Evolutionary conservation across 371 early-diverging fungal species (phyloP), one percentile per base, ranked within the genome.

Genomic region (Sporodiniella umbellata): DNA sequence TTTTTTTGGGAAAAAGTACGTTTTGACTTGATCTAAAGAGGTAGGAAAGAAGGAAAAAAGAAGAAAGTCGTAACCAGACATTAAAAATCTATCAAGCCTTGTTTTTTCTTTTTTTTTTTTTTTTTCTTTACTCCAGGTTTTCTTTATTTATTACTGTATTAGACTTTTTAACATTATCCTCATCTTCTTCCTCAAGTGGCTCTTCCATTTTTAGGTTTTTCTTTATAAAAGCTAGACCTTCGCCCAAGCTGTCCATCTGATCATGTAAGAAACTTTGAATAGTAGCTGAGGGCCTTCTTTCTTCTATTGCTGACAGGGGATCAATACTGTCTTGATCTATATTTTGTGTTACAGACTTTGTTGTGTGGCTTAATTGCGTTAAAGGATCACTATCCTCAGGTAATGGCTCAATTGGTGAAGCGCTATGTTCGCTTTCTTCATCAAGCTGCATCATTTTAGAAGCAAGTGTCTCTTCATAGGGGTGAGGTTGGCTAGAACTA

Each of bases 121-220:
- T 43, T 24, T 43, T 31, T 4, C 21, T 21, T 51, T 39, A 25
- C 21, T 24, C 42, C 15, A 43, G 17, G 48, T 48, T 30, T 48
- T 33, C 10, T 47, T 19, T 21, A 48, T 48, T 19, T 42, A n/a
- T 49, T 49, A 22, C 50, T 8, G 57, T 33, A 33, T 45, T 45
- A 23, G 38, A 37, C 17, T 12, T 37, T 37, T n/a, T 37, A 37
- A 37, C 7, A n/a, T 11, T 11, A 37, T 37, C 38, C 19, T 31
- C n/a, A 8, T 11, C n/a, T 7, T 37, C 31, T 31, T 31, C 38
- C 19, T 31, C 31, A 10, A 19, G 17, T 19, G 50, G 49, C 12
- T 69, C 57, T 8, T 64, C 58, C 70, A 75, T 70, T 12, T 67
- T 69, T 19, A 70, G 68, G 24, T 64, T 75, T 39, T 75, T 75